Conservation (phyloP, 108 stramenopile genomes). For the Chaetoceros muelleri region DNA sequence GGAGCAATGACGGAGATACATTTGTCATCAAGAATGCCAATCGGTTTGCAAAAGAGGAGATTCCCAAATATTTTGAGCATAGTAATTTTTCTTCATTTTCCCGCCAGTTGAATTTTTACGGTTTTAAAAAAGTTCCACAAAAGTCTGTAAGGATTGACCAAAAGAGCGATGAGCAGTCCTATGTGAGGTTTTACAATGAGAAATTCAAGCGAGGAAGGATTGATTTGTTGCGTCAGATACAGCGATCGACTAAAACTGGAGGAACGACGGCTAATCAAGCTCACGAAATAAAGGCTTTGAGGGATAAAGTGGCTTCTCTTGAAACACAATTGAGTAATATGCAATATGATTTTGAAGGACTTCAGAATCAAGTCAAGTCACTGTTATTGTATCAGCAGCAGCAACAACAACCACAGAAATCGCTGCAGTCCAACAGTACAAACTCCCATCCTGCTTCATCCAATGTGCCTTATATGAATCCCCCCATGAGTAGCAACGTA, state of each 20-base stretch:
- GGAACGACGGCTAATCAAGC: conserved; percentile 32
- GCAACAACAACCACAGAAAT: no score
- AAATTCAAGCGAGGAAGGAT: conserved; percentile 75
- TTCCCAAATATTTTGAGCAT: conserved; percentile 86
- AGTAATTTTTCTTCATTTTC: conserved; percentile 60
- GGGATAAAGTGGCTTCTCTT: conserved; percentile 34
- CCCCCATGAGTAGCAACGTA: no score
- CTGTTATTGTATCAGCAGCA: no score
- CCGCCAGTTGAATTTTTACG: conserved; percentile 63
- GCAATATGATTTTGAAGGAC: conserved; percentile 18
- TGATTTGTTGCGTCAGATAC: conserved; percentile 69
- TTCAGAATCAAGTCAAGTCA: background rate
- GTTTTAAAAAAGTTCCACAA: conserved; percentile 80
- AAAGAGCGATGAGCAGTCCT: conserved; percentile 64
- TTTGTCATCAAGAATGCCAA: conserved; percentile 83
- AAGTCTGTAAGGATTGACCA: conserved; percentile 81
- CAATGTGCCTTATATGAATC: no score
- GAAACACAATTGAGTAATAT: conserved; percentile 39
- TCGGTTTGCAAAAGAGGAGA: conserved; percentile 42
- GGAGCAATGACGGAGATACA: conserved; percentile 71
- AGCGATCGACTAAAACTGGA: conserved; percentile 68
- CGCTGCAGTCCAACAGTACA: no score
- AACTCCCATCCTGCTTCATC: no score
- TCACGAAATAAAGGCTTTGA: conserved; percentile 52
- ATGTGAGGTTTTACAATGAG: conserved; percentile 81